A percentile compares a stretch with the other conserved stretches of the same genome.
These are phyloP conservation scores for Myxozyma geophila DNA, from an alignment of 805 yeast genomes.

Conservation along the genomic window DNA sequence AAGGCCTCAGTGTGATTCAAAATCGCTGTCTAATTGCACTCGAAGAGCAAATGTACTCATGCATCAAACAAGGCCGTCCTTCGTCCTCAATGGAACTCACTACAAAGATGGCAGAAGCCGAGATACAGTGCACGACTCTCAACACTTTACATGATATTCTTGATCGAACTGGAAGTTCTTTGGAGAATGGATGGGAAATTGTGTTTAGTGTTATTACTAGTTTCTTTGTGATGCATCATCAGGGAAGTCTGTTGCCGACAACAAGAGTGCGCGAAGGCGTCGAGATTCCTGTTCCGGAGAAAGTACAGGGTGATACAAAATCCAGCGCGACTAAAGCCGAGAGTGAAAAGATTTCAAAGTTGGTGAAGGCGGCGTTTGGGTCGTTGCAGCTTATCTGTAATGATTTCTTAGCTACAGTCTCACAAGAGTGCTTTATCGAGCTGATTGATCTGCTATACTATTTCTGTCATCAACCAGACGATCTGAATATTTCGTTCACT, in stretches of 20 bases:
- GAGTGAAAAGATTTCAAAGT: slow-evolving; percentile 22
- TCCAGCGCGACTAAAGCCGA: slow-evolving; percentile 20
- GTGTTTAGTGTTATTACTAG: slow-evolving; percentile 61
- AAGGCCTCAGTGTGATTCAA: slow-evolving; percentile 33
- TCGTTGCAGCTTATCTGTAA: slow-evolving; percentile 82
- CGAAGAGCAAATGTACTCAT: slow-evolving; percentile 46
- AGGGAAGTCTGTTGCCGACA: slow-evolving; percentile 25
- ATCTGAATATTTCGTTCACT: slow-evolving; percentile 86
- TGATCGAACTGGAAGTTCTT: slow-evolving; percentile 71
- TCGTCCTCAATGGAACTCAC: slow-evolving; percentile 34
- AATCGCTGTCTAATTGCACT: slow-evolving; percentile 55
- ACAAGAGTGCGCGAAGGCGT: slow-evolving; percentile 25
- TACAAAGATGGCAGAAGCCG: slow-evolving; percentile 58
- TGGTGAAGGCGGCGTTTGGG: slow-evolving; percentile 64
- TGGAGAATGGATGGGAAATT: slow-evolving; percentile 70
- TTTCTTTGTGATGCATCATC: slow-evolving; percentile 37
- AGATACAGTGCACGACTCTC: slow-evolving; percentile 64
- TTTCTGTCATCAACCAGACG: slow-evolving; percentile 72
- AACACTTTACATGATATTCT: slow-evolving; percentile 71
- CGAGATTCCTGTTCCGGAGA: not conserved
- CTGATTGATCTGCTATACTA: slow-evolving; percentile 73
- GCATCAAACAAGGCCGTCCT: slow-evolving; percentile 27
- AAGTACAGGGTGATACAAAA: not conserved
- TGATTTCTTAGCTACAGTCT: slow-evolving; percentile 77
- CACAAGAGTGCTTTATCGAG: slow-evolving; percentile 62